These are phyloP conservation scores for Aspergillus fumigatiaffinis DNA, from an alignment of 2,329 filamentous ascomycete species.

Conservation along the genomic window DNA sequence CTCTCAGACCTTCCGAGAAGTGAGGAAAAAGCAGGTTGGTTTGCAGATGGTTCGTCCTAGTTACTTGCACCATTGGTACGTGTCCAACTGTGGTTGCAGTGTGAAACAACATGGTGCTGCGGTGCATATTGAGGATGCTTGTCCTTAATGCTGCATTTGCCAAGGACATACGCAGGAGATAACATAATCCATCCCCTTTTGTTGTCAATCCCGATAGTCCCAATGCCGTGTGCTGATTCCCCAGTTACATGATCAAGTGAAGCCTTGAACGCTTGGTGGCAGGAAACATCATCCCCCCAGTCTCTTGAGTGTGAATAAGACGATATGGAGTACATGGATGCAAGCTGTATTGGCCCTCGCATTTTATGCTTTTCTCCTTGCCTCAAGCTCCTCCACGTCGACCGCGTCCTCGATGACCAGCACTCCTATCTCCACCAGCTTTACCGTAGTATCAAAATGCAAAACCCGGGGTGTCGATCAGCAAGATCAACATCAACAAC, in stretches of 20 bases:
- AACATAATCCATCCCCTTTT: too few species aligned
- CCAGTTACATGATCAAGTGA: neutral
- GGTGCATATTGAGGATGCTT: constrained; percentile 2
- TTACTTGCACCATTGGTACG: neutral
- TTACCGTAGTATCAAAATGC: too few species aligned
- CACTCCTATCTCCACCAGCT: neutral
- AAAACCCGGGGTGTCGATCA: neutral
- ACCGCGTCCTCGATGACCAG: neutral
- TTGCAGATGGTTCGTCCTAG: constrained; percentile 2
- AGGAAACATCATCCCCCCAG: neutral
- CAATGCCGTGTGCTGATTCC: too few species aligned
- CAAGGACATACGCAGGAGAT: neutral
- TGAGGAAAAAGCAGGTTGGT: constrained; percentile 6
- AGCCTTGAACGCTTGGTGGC: neutral
- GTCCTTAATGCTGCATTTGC: neutral
- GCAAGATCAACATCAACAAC: neutral
- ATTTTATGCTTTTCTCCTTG: neutral
- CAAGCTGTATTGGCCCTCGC: neutral
- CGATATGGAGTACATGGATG: too few species aligned
- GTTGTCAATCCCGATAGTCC: too few species aligned
- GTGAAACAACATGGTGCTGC: constrained; percentile 7
- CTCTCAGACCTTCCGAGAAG: neutral
- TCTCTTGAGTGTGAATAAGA: too few species aligned
- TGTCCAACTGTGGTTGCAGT: constrained; percentile 7
- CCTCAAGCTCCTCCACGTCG: neutral